Conservation (phyloP, 2,329 filamentous ascomycete genomes). For the Blastomyces emzantsi region DNA sequence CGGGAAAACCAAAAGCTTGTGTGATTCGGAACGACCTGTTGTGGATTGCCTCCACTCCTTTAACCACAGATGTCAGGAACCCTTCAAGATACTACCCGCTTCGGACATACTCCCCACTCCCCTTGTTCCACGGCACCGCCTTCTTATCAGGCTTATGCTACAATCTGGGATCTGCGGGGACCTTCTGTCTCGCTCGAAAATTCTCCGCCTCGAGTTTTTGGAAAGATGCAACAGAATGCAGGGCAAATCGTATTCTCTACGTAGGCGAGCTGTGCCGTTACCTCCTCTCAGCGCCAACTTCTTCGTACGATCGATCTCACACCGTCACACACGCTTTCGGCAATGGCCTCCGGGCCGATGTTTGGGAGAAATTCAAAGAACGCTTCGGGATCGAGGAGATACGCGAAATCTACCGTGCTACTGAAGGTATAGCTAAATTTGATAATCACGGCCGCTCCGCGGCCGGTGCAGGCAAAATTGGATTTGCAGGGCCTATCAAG, state of each 20-base stretch:
- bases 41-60: conserved; percentile 30
- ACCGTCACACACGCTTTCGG: conserved; percentile 38
- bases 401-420: conserved; percentile 42
- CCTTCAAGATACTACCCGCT: conserved; percentile 37
- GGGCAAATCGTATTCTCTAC: conserved; percentile 38
- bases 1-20: conserved; percentile 22
- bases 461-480: conserved; percentile 38
- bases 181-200: conserved; percentile 38
- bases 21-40: conserved; percentile 26
- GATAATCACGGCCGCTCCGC: conserved; percentile 37
- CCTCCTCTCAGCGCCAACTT: conserved; percentile 37
- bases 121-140: conserved; percentile 43
- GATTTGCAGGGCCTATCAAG: conserved; percentile 36
- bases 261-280: conserved; percentile 45
- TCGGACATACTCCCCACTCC: conserved; percentile 41
- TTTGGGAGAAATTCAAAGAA: conserved; percentile 41
- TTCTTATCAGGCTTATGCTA: conserved; percentile 39
- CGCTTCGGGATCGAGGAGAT: conserved; percentile 39
- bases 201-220: conserved; percentile 41
- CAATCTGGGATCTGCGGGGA: conserved; percentile 33
- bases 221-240: conserved; percentile 37
- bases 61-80: conserved; percentile 29
- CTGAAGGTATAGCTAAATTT: conserved; percentile 40
- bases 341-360: conserved; percentile 41
- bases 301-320: conserved; percentile 39